Evolutionary conservation across 805 yeast species (phyloP).

Genomic region (Ogataea paraovalis): DNA sequence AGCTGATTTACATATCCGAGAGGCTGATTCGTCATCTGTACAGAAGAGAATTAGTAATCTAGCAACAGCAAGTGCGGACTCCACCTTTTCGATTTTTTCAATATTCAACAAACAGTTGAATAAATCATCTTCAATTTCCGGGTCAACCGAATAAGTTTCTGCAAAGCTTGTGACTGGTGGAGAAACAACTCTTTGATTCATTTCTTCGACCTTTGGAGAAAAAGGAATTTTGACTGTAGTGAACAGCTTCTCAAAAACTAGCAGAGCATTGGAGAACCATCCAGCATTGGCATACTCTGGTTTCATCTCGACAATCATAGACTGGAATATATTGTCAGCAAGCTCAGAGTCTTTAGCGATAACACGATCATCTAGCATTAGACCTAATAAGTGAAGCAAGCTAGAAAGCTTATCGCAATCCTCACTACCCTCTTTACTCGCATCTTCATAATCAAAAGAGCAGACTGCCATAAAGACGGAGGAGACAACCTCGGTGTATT

Average conservation of each 20-base stretch:
- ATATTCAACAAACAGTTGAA: conserved; percentile 42
- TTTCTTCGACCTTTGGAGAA: conserved; percentile 41
- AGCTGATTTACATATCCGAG: conserved; percentile 41
- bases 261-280: conserved; percentile 59
- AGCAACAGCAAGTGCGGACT: conserved; percentile 51
- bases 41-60: conserved; percentile 53
- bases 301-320: conserved; percentile 34
- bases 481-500: conserved; percentile 34
- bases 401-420: conserved; percentile 33
- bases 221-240: conserved; percentile 49
- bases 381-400: conserved; percentile 40
- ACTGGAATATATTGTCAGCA: conserved; percentile 34
- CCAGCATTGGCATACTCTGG: conserved; percentile 38
- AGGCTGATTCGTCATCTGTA: conserved; percentile 37
- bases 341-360: conserved; percentile 35
- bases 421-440: conserved; percentile 15
- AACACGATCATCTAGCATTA: conserved; percentile 36
- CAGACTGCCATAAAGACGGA: conserved; percentile 34
- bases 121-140: conserved; percentile 28
- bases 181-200: conserved; percentile 12
- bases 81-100: conserved; percentile 37
- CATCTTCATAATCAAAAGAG: conserved; percentile 29
- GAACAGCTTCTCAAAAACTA: conserved; percentile 52
- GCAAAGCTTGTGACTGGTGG: conserved; percentile 15
- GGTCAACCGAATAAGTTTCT: conserved; percentile 20